These are phyloP conservation scores for Perkinsus chesapeaki DNA, from an alignment of 169 alveolate genomes.

Conservation along the genomic window DNA sequence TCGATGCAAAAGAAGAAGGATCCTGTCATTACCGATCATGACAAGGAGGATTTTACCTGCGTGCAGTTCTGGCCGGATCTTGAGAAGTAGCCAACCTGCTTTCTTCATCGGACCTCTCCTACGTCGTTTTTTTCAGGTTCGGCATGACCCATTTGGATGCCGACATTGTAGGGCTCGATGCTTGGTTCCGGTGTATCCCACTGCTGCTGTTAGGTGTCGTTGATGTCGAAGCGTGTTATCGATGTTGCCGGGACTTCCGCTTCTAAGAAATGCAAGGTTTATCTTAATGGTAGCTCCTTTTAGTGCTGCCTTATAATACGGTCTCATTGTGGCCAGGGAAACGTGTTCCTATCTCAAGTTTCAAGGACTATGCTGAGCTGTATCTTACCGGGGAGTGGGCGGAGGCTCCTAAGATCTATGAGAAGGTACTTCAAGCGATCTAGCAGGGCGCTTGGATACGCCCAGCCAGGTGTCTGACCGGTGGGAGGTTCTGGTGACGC, in stretches of 20 bases:
- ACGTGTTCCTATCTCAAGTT: constrained; percentile 74
- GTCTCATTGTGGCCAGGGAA: constrained; percentile 1
- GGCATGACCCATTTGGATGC: constrained; percentile 78
- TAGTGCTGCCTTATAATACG: not conserved
- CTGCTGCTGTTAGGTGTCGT: constrained; percentile 22
- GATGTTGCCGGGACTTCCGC: constrained; percentile 98
- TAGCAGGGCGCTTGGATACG: not conserved
- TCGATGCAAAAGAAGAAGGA: constrained; percentile 44
- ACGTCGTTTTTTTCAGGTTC: constrained; percentile 35
- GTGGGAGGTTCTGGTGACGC: constrained; percentile 72
- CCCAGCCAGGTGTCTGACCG: constrained; percentile 55
- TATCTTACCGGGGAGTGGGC: constrained; percentile 49
- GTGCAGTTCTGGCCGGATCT: constrained; percentile 7
- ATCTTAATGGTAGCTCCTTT: constrained; percentile 78
- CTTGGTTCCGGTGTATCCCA: not conserved
- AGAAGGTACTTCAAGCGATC: constrained; percentile 50
- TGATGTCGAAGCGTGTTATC: constrained; percentile 92
- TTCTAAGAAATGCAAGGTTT: constrained; percentile 67
- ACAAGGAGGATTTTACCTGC: constrained; percentile 40
- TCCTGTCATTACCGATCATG: constrained; percentile 20
- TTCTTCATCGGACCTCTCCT: not conserved
- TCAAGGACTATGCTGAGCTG: constrained; percentile 86
- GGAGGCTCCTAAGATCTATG: constrained; percentile 38
- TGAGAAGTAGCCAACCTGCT: not conserved
- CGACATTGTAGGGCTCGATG: constrained; percentile 56